Evolutionary conservation across 441 rosid species (phyloP).

Genomic region (Populus trichocarpa): DNA sequence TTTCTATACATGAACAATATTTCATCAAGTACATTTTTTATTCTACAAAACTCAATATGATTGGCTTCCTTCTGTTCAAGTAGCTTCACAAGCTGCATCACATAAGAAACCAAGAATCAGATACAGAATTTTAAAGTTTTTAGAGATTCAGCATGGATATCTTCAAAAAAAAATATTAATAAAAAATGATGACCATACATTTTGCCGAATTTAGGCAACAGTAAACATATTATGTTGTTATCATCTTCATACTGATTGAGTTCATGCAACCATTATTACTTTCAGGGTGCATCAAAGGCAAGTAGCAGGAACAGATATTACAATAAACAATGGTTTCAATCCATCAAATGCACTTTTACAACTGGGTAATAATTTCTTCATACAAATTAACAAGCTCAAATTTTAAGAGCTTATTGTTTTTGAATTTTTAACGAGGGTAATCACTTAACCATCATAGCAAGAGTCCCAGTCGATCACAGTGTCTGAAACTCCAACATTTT

Average conservation of each 20-base stretch:
- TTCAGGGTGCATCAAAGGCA: not conserved
- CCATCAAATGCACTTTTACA: not conserved
- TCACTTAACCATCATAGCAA: not conserved
- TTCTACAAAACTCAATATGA: constrained; percentile 90
- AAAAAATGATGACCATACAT: not conserved
- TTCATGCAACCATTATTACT: not conserved
- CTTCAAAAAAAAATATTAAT: not conserved
- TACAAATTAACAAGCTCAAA: not conserved
- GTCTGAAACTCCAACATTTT: not conserved
- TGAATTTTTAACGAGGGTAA: not conserved
- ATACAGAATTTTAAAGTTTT: not conserved
- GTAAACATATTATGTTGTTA: not conserved
- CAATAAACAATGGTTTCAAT: not conserved
- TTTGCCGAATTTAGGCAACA: not conserved
- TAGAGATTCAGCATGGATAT: not conserved
- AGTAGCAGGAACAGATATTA: not conserved
- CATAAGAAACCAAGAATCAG: constrained; percentile 13
- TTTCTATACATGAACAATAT: constrained; percentile 65
- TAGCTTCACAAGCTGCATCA: constrained; percentile 88
- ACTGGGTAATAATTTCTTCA: not conserved
- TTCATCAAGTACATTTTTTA: constrained; percentile 80
- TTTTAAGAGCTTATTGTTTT: not conserved
- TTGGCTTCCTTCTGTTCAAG: constrained; percentile 93
- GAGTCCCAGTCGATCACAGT: not conserved
- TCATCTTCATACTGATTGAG: not conserved